A percentile compares a stretch with the other conserved stretches of the same genome.
Conservation (phyloP, 257 asterid species). For the Avicennia marina region DNA sequence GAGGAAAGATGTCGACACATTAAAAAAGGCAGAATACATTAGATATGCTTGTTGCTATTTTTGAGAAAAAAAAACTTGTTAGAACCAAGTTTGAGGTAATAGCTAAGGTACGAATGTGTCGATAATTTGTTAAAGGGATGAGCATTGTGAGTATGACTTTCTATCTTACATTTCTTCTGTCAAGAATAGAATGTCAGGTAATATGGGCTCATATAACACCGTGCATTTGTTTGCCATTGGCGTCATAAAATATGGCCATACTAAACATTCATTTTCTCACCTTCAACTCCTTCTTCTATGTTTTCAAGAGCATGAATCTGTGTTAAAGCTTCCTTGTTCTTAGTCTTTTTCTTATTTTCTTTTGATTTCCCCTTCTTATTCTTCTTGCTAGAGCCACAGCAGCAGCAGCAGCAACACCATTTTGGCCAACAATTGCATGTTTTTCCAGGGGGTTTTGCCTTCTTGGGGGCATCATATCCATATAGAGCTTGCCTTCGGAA, state of each 20-base stretch:
- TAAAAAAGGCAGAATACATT: background rate
- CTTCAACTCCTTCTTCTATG: conserved; percentile 92
- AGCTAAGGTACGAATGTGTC: background rate
- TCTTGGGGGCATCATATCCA: conserved; percentile 90
- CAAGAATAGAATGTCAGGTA: too few relatives aligned
- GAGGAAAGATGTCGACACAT: background rate
- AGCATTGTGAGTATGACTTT: too few relatives aligned
- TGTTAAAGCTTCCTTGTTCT: conserved; percentile 61
- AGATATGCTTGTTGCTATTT: background rate
- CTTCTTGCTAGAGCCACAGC: conserved; percentile 58
- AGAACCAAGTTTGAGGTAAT: background rate
- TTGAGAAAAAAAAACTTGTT: background rate
- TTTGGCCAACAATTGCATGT: conserved; percentile 96
- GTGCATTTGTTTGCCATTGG: too few relatives aligned
- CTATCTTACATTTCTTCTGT: too few relatives aligned
- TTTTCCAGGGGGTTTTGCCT: conserved; percentile 81
- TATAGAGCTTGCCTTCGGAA: conserved; percentile 94
- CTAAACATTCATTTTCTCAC: too few relatives aligned
- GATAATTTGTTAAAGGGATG: background rate
- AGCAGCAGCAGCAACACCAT: conserved; percentile 51
- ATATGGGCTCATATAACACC: too few relatives aligned
- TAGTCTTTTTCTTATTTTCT: conserved; percentile 62
- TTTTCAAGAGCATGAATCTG: conserved; percentile 98
- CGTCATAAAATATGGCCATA: too few relatives aligned
- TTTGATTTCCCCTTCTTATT: conserved; percentile 51